Conservation (phyloP, 139 green algal species). For the Chlamydomonas eustigma region DNA sequence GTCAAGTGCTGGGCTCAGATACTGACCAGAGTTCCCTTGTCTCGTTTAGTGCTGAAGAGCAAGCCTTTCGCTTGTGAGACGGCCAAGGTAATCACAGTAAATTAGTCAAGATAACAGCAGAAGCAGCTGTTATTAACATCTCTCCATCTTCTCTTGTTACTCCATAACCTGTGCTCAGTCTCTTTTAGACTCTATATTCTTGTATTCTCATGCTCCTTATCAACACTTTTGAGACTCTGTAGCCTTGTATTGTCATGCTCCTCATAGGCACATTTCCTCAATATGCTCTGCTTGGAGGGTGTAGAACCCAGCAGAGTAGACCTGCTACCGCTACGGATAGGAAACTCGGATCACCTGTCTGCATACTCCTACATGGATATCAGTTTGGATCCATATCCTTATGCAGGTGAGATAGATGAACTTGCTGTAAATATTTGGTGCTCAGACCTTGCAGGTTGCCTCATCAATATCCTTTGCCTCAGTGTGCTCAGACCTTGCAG, state of each 20-base stretch:
- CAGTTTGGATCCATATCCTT: constrained; percentile 92
- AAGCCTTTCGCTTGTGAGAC: constrained; percentile 92
- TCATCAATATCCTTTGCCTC: too few relatives aligned
- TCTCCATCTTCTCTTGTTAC: neutral
- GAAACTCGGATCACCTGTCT: constrained; percentile 77
- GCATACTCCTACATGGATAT: constrained; percentile 84
- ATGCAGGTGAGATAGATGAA: constrained; percentile 57
- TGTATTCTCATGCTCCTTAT: neutral
- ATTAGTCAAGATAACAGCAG: too few relatives aligned
- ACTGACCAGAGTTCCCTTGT: constrained; percentile 55
- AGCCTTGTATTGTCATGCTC: neutral
- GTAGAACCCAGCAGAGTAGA: constrained; percentile 73
- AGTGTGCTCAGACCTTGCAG: too few relatives aligned
- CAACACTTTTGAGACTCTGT: neutral
- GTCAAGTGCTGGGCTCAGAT: constrained; percentile 77
- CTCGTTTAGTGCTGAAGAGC: constrained; percentile 91
- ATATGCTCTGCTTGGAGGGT: constrained; percentile 32
- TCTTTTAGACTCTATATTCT: neutral
- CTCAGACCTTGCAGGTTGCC: too few relatives aligned
- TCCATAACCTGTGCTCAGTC: neutral
- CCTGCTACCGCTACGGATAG: constrained; percentile 74
- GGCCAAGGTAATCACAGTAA: constrained; percentile 36
- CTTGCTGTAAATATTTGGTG: neutral
- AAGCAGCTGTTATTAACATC: neutral
- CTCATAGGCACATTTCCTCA: constrained; percentile 10